A percentile compares a stretch with the other conserved stretches of the same genome.
Evolutionary conservation across 208 protist species (phyloP).

Genomic region (Crithidia sp.): DNA sequence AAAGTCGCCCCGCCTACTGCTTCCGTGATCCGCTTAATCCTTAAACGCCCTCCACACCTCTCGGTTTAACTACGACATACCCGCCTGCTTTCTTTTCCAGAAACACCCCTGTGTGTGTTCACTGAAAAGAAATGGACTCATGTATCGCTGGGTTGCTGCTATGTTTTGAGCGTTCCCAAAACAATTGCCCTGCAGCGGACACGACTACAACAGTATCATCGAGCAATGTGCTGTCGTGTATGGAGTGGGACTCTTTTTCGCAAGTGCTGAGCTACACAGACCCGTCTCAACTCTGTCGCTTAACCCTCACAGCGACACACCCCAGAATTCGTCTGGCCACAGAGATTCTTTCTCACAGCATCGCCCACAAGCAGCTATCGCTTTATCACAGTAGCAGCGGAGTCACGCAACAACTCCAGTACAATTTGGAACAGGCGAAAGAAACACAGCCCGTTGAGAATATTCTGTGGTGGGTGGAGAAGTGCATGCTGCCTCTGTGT

Average conservation of each 20-base stretch:
- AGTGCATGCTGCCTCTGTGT: conserved; percentile 1
- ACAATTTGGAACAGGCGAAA: background rate
- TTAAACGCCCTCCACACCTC: no score
- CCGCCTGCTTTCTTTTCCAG: no score
- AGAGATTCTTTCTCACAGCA: background rate
- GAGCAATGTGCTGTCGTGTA: background rate
- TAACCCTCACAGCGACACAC: background rate
- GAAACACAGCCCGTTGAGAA: conserved; percentile 2
- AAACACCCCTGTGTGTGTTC: no score
- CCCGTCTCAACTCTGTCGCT: background rate
- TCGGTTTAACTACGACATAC: no score
- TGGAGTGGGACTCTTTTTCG: conserved; percentile 4
- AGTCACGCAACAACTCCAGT: conserved; percentile 3
- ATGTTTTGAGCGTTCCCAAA: background rate
- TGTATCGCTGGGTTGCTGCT: background rate
- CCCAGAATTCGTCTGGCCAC: background rate
- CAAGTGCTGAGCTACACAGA: conserved; percentile 7
- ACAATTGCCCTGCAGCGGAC: background rate
- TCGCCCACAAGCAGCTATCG: background rate
- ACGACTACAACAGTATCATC: background rate
- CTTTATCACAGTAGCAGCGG: background rate
- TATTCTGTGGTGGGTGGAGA: conserved; percentile 3
- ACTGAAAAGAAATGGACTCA: background rate
- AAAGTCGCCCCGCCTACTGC: no score
- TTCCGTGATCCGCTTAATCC: no score